phyloP scores from a whole-genome alignment of 2,329 filamentous ascomycete genomes.

The Gremmenia infestans region DNA sequence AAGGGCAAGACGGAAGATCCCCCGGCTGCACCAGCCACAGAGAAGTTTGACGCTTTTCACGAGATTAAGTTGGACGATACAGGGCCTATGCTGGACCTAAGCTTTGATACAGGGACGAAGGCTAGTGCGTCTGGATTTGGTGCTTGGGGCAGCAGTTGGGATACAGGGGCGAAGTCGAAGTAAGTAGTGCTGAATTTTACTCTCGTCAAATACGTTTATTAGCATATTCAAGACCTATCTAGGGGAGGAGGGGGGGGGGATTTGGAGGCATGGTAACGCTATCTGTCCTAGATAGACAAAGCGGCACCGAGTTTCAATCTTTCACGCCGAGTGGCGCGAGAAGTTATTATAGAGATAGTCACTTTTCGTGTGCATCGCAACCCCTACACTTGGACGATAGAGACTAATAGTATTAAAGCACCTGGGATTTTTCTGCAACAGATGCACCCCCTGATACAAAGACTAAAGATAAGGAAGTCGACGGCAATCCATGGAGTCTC shows the following conservation, averaged over 20 bases:
- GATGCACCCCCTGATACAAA: constrained; percentile 35
- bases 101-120: constrained; percentile 45
- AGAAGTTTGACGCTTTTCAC: constrained; percentile 54
- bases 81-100: constrained; percentile 52
- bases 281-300: too few relatives aligned
- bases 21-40: constrained; percentile 29
- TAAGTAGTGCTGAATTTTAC: constrained; percentile 3
- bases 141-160: constrained; percentile 57
- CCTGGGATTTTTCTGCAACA: constrained; percentile 24
- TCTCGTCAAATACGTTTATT: neutral
- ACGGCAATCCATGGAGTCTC: constrained; percentile 46
- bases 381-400: neutral
- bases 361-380: neutral
- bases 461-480: constrained; percentile 37
- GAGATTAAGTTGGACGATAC: constrained; percentile 63
- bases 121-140: constrained; percentile 42
- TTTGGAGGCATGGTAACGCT: too few relatives aligned
- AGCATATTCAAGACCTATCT: neutral
- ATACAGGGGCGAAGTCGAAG: constrained; percentile 37
- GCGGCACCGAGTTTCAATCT: neutral
- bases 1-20: constrained; percentile 40
- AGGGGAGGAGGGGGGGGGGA: too few relatives aligned
- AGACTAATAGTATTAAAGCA: constrained; percentile 11
- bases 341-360: neutral
- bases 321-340: neutral